phyloP scores from a whole-genome alignment of 495 filamentous ascomycete genomes.

The Penicillium verhagenii region DNA sequence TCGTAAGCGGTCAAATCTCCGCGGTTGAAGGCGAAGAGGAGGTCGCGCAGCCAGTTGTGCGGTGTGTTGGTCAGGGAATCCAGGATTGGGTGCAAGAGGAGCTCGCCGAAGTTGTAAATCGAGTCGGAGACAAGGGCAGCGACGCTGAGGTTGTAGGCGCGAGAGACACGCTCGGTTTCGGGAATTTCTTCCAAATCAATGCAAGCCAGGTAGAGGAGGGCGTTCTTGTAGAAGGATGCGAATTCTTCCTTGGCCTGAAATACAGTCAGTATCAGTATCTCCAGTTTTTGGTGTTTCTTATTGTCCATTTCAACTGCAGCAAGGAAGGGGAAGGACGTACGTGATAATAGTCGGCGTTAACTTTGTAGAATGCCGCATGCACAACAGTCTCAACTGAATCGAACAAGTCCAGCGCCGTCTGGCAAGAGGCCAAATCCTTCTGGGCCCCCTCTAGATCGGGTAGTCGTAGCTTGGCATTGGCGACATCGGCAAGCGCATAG shows the following conservation, averaged over 20 bases:
- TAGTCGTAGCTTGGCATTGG: slow-evolving; percentile 79
- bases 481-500: slow-evolving; percentile 88
- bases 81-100: slow-evolving; percentile 94
- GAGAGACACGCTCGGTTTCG: slow-evolving; percentile 66
- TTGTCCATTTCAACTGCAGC: not conserved
- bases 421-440: slow-evolving; percentile 81
- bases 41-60: slow-evolving; percentile 82
- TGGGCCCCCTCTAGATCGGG: slow-evolving; percentile 72
- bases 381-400: slow-evolving; percentile 96
- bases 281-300: not conserved
- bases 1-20: slow-evolving; percentile 89
- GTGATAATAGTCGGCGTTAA: slow-evolving; percentile 94
- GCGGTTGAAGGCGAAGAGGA: slow-evolving; percentile 96
- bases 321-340: slow-evolving; percentile 42
- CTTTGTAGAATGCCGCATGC: slow-evolving; percentile 94
- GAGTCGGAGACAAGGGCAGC: slow-evolving; percentile 88
- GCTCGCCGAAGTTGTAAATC: slow-evolving; percentile 99
- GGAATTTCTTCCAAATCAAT: slow-evolving; percentile 76
- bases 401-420: slow-evolving; percentile 84
- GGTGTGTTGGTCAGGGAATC: slow-evolving; percentile 68
- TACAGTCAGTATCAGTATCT: slow-evolving; percentile 5
- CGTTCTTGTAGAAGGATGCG: slow-evolving; percentile 93
- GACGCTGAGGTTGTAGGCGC: slow-evolving; percentile 89
- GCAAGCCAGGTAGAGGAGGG: slow-evolving; percentile 97
- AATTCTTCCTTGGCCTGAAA: slow-evolving; percentile 79